Conservation (phyloP, 192 early-diverging fungal species). For the Funneliformis mosseae region DNA sequence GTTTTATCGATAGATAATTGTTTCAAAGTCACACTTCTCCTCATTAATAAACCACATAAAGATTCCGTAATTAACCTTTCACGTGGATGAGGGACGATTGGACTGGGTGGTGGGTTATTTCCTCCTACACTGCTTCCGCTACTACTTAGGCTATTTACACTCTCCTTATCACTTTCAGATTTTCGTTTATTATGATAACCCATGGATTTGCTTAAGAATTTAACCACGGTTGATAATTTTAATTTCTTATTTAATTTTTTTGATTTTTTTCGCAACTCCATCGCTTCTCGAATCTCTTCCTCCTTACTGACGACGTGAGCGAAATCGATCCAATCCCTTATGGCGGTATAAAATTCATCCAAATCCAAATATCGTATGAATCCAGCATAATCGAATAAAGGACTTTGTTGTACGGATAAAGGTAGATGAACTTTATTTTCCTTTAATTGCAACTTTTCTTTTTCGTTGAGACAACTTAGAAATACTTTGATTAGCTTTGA, state of each 20-base stretch:
- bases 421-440: conserved; percentile 11
- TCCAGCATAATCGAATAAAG: conserved; percentile 5
- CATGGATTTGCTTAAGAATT: neutral
- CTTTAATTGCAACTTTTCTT: neutral
- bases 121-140: neutral
- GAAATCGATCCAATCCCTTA: conserved; percentile 29
- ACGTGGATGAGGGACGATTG: neutral
- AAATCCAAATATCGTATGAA: conserved; percentile 29
- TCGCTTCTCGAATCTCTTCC: neutral
- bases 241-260: neutral
- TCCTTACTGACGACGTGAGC: too few relatives aligned
- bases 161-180: neutral
- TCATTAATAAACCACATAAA: conserved; percentile 21
- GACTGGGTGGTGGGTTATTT: neutral
- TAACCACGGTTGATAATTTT: neutral
- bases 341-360: conserved; percentile 18
- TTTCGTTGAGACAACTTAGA: neutral
- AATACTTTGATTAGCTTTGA: conserved; percentile 26
- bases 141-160: neutral
- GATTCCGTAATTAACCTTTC: neutral
- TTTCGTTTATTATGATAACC: neutral
- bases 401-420: neutral
- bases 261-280: neutral
- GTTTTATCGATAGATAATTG: conserved; percentile 26
- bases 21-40: neutral